Conservation (phyloP, 2,329 filamentous ascomycete species). For the Paraphoma sp. region DNA sequence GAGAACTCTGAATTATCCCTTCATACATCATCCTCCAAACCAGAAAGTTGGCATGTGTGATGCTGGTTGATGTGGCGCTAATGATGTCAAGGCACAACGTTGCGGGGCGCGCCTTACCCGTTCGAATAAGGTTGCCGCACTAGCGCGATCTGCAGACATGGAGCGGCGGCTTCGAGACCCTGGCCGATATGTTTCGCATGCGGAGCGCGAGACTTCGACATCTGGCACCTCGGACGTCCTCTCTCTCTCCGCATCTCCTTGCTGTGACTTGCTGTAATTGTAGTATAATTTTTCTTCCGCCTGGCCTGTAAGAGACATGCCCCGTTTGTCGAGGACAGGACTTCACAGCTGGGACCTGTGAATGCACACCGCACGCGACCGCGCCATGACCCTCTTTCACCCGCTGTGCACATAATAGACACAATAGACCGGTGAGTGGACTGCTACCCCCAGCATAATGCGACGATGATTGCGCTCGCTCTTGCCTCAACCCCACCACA, state of each 20-base stretch:
- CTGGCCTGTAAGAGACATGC: not conserved
- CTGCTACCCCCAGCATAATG: constrained; percentile 10
- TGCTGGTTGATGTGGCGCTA: constrained; percentile 24
- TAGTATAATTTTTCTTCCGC: not conserved
- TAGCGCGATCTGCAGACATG: not conserved
- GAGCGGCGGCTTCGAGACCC: constrained; percentile 18
- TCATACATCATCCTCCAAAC: constrained; percentile 3
- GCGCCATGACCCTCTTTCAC: constrained; percentile 37
- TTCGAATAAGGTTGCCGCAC: constrained; percentile 26
- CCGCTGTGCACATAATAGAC: constrained; percentile 17
- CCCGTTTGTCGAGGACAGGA: not conserved
- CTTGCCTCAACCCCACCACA: constrained; percentile 3
- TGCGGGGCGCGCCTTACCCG: constrained; percentile 19
- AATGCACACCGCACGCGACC: constrained; percentile 30
- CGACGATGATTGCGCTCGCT: constrained; percentile 1
- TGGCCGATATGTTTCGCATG: constrained; percentile 26
- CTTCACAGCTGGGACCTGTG: constrained; percentile 14
- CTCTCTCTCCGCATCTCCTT: not conserved
- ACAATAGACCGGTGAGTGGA: constrained; percentile 30
- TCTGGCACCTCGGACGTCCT: not conserved
- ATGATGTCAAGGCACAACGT: constrained; percentile 32
- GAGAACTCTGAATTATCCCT: not conserved
- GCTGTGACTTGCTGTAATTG: not conserved
- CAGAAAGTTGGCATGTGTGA: constrained; percentile 19
- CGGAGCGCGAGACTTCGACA: constrained; percentile 9